Conservation (phyloP, 495 filamentous ascomycete genomes). For the Chaetomidium leptoderma region DNA sequence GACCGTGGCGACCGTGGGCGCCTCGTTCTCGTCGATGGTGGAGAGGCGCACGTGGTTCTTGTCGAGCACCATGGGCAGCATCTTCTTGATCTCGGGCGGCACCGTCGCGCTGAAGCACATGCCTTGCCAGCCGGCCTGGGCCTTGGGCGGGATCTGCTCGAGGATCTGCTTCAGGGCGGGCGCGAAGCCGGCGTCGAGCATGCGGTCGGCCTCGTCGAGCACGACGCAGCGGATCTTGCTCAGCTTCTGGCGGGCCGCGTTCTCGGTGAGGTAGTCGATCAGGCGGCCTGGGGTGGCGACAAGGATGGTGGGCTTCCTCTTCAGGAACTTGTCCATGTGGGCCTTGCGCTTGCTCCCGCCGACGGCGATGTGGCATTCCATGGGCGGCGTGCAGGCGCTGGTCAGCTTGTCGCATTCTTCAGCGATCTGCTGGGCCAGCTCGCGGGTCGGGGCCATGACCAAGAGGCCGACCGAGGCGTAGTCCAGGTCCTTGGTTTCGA, state of each 20-base stretch:
- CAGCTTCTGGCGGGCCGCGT: constrained; percentile 72
- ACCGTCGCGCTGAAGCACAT: constrained; percentile 94
- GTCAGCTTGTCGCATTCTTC: constrained; percentile 68
- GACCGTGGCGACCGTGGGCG: constrained; percentile 73
- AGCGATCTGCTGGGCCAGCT: constrained; percentile 86
- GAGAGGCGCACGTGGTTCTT: constrained; percentile 93
- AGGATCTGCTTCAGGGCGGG: constrained; percentile 85
- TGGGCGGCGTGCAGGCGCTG: constrained; percentile 58
- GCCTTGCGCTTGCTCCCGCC: constrained; percentile 90
- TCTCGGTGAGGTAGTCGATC: constrained; percentile 81
- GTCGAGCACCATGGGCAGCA: constrained; percentile 83
- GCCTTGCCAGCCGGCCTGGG: constrained; percentile 59
- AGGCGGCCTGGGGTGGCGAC: constrained; percentile 89
- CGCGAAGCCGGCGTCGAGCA: constrained; percentile 94
- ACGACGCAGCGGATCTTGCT: constrained; percentile 64
- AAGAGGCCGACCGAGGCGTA: constrained; percentile 53
- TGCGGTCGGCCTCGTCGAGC: constrained; percentile 90
- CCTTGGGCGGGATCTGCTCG: constrained; percentile 57
- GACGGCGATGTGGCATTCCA: constrained; percentile 93
- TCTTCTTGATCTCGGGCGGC: constrained; percentile 83
- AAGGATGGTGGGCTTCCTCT: constrained; percentile 70
- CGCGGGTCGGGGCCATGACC: constrained; percentile 83
- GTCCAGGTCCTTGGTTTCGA: constrained; percentile 46
- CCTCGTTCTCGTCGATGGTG: constrained; percentile 90
- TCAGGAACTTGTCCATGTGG: constrained; percentile 64